phyloP scores from a whole-genome alignment of 352 stramenopile genomes.

The Phytophthora sp. region DNA sequence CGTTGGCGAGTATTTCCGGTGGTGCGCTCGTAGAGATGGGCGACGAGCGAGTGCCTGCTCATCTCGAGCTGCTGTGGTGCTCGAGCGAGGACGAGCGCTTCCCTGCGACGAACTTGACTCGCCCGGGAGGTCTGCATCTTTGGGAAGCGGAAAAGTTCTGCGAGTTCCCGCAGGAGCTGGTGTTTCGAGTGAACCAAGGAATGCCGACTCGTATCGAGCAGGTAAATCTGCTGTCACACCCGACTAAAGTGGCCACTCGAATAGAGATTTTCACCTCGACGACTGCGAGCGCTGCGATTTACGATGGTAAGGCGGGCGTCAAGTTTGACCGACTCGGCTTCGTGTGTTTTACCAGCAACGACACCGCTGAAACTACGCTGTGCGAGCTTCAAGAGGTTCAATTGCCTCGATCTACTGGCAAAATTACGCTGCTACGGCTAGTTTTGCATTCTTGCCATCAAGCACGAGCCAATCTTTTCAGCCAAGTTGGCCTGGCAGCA shows the following conservation, averaged over 20 bases:
- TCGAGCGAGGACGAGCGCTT: conserved; percentile 44
- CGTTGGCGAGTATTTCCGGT: not conserved
- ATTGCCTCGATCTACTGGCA: conserved; percentile 15
- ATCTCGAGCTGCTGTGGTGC: conserved; percentile 40
- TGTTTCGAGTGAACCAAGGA: conserved; percentile 51
- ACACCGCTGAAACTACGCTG: conserved; percentile 21
- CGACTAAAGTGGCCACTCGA: conserved; percentile 49
- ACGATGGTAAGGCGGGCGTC: conserved; percentile 10
- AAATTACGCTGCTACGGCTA: conserved; percentile 45
- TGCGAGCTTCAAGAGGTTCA: conserved; percentile 64
- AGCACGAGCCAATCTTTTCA: conserved; percentile 52
- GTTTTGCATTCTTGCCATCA: conserved; percentile 53
- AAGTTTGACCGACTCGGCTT: conserved; percentile 52
- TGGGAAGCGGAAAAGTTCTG: conserved; percentile 69
- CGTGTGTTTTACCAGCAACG: conserved; percentile 39
- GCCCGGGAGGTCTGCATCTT: not conserved
- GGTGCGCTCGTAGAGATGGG: not conserved
- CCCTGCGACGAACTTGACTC: conserved; percentile 21
- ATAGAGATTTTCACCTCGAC: conserved; percentile 53
- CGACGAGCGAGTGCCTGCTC: not conserved
- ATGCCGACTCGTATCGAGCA: conserved; percentile 16
- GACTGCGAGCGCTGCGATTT: not conserved
- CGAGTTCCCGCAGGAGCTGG: conserved; percentile 62
- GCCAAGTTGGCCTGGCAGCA: conserved; percentile 52
- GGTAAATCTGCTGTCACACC: conserved; percentile 42